phyloP scores from a whole-genome alignment of 257 asterid genomes.

The Solanum dulcamara region DNA sequence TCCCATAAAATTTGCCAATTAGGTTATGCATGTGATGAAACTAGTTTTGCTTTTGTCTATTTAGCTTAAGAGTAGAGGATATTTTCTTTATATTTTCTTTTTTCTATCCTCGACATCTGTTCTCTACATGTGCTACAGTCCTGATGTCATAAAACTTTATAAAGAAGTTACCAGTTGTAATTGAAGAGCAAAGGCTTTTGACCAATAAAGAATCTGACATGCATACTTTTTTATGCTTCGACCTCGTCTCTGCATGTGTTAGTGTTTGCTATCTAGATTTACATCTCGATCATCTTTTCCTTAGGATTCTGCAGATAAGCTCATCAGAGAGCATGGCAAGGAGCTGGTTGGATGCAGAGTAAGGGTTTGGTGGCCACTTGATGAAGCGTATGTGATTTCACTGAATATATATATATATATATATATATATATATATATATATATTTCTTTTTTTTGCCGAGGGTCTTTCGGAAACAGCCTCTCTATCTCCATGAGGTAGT shows the following conservation, averaged over 20 bases:
- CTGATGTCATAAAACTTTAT: not conserved
- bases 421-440: too few species aligned
- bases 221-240: not conserved
- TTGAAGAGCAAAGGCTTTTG: not conserved
- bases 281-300: not conserved
- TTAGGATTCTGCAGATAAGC: constrained; percentile 6
- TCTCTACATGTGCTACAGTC: not conserved
- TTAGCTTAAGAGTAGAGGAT: not conserved
- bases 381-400: constrained; percentile 16
- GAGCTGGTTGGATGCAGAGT: constrained; percentile 19
- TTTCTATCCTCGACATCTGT: not conserved
- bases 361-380: constrained; percentile 33
- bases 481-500: too few species aligned
- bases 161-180: not conserved
- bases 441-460: too few species aligned
- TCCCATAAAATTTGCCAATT: not conserved
- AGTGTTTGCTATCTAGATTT: not conserved
- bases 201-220: not conserved
- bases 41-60: not conserved
- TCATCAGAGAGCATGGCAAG: not conserved
- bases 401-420: not conserved
- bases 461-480: too few species aligned
- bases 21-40: not conserved
- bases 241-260: not conserved
- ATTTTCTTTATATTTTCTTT: not conserved